Conservation (phyloP, 208 protist genomes). For the Trichomonas gallinae region DNA sequence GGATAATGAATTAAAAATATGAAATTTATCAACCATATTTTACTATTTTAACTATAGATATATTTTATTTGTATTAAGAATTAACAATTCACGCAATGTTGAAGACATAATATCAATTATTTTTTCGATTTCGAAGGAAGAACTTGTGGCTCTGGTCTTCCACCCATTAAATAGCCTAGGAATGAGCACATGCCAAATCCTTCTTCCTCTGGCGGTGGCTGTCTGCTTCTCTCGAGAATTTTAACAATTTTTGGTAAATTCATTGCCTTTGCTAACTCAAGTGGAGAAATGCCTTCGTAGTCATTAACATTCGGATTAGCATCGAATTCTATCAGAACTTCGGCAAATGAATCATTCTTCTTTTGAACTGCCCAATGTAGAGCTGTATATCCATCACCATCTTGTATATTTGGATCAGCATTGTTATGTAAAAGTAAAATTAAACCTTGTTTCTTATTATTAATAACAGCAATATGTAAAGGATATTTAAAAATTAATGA, state of each 20-base stretch:
- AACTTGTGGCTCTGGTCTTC: background rate
- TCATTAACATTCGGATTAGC: background rate
- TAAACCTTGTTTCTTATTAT: background rate
- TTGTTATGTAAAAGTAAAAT: background rate
- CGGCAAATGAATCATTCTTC: background rate
- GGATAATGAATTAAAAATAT: too few relatives aligned
- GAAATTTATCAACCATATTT: too few relatives aligned
- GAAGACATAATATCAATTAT: background rate
- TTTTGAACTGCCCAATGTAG: slow-evolving; percentile 3
- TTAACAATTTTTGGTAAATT: background rate
- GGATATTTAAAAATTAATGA: background rate
- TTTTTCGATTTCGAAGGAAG: background rate
- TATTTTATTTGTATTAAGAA: too few relatives aligned
- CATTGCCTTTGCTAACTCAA: background rate
- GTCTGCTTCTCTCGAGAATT: background rate
- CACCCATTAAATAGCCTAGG: background rate
- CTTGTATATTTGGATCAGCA: background rate
- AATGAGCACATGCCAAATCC: background rate
- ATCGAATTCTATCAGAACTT: background rate
- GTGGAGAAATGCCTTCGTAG: background rate
- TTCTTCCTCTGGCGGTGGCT: background rate
- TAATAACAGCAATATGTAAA: background rate
- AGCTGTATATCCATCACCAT: background rate
- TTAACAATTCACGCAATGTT: background rate
- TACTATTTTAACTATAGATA: too few relatives aligned